Conservation (phyloP, 495 filamentous ascomycete genomes). For the Talaromyces borbonicus region DNA sequence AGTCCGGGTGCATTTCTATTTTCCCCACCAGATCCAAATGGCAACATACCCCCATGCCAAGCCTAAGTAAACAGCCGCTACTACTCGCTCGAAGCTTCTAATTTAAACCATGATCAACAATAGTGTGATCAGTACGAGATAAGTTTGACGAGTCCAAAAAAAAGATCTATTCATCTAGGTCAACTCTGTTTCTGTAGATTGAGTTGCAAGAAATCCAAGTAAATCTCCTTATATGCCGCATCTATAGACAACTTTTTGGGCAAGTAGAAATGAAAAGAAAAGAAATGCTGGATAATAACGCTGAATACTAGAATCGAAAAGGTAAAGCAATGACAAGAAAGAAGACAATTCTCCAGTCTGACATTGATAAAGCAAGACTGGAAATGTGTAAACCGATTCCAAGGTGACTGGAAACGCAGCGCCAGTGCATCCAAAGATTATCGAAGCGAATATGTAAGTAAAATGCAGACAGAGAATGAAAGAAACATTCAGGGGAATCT, state of each 20-base stretch:
- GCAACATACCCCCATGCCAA: too few species aligned
- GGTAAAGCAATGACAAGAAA: neutral
- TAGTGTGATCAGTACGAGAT: too few species aligned
- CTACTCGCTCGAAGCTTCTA: too few species aligned
- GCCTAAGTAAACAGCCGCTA: conserved; percentile 1
- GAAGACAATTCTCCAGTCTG: neutral
- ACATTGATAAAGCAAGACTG: neutral
- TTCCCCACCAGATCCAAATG: conserved; percentile 2
- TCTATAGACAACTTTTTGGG: conserved; percentile 3
- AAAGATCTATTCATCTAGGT: too few species aligned
- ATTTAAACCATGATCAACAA: too few species aligned
- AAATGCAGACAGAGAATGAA: neutral
- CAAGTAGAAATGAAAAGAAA: neutral
- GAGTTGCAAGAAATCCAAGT: too few species aligned
- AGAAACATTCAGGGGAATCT: conserved; percentile 6
- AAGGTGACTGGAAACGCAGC: neutral
- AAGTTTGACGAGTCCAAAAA: too few species aligned
- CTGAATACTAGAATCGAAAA: neutral
- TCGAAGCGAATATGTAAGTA: conserved; percentile 9
- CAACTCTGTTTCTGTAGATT: too few species aligned
- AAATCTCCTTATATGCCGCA: too few species aligned
- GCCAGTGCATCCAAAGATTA: neutral
- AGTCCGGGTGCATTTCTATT: neutral
- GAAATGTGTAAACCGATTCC: neutral
- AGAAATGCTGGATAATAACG: neutral